These are phyloP conservation scores for Aphanomyces euteiches DNA, from an alignment of 352 stramenopile species.

Conservation along the genomic window DNA sequence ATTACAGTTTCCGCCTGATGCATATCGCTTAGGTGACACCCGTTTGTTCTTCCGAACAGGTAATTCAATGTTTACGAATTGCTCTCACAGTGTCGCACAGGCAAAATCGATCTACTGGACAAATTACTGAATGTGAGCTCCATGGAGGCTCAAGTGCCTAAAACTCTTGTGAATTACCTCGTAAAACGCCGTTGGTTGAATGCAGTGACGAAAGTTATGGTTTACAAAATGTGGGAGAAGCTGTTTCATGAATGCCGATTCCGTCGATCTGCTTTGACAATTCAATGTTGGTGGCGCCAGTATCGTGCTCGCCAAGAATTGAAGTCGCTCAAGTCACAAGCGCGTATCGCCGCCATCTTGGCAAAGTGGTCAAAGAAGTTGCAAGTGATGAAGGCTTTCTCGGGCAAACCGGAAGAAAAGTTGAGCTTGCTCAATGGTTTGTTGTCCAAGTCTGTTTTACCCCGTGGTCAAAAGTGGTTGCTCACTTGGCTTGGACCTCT, in stretches of 20 bases:
- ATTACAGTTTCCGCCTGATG: slow-evolving; percentile 67
- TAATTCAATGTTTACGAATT: not conserved
- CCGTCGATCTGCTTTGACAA: slow-evolving; percentile 60
- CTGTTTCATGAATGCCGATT: slow-evolving; percentile 70
- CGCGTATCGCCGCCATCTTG: slow-evolving; percentile 55
- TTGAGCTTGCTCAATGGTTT: slow-evolving; percentile 77
- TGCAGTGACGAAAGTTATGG: slow-evolving; percentile 58
- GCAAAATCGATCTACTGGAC: slow-evolving; percentile 82
- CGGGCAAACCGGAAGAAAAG: slow-evolving; percentile 77
- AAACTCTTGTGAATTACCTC: slow-evolving; percentile 55
- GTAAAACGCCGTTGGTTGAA: slow-evolving; percentile 79
- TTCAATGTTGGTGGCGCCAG: slow-evolving; percentile 79
- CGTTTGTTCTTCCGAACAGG: slow-evolving; percentile 81
- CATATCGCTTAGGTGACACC: slow-evolving; percentile 75
- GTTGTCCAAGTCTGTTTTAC: slow-evolving; percentile 60
- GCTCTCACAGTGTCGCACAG: not conserved
- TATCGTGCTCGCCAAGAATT: slow-evolving; percentile 66
- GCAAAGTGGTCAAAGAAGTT: slow-evolving; percentile 58
- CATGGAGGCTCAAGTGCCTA: slow-evolving; percentile 35
- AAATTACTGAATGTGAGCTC: slow-evolving; percentile 45
- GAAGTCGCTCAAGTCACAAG: slow-evolving; percentile 44
- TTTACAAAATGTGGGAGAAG: slow-evolving; percentile 65
- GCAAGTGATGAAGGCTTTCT: slow-evolving; percentile 72
- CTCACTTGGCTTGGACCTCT: slow-evolving; percentile 82
- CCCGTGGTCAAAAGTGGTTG: slow-evolving; percentile 61